A percentile compares a stretch with the other conserved stretches of the same genome.
These are phyloP conservation scores for Talaromyces funiculosus DNA, from an alignment of 2,329 filamentous ascomycete genomes.

Conservation along the genomic window DNA sequence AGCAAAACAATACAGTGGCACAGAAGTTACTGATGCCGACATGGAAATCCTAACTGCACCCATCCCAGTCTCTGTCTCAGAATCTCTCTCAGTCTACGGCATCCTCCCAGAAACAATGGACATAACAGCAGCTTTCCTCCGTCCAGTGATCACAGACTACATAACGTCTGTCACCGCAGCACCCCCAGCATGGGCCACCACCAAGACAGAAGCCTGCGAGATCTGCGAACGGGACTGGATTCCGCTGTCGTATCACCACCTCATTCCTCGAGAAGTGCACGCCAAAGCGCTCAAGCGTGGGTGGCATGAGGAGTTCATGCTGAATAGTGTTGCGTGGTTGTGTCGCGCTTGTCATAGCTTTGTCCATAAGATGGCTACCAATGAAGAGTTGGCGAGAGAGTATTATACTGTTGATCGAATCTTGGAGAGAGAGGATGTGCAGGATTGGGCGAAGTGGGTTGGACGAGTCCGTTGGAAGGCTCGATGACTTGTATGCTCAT, in stretches of 20 bases:
- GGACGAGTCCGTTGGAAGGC: slow-evolving; percentile 68
- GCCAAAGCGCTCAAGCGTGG: slow-evolving; percentile 69
- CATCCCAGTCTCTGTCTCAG: slow-evolving; percentile 56
- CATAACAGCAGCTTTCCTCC: slow-evolving; percentile 50
- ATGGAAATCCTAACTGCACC: slow-evolving; percentile 48
- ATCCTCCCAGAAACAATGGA: slow-evolving; percentile 50
- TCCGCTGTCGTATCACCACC: slow-evolving; percentile 73
- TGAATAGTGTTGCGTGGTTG: slow-evolving; percentile 80
- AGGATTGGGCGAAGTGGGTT: slow-evolving; percentile 67
- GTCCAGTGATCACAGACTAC: slow-evolving; percentile 60
- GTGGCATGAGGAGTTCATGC: slow-evolving; percentile 69
- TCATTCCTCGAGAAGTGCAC: slow-evolving; percentile 75
- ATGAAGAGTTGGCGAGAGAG: slow-evolving; percentile 70
- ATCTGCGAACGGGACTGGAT: slow-evolving; percentile 71
- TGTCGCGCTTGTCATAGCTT: slow-evolving; percentile 79
- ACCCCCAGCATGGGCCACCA: slow-evolving; percentile 59
- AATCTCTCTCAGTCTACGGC: slow-evolving; percentile 63
- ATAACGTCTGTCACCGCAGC: slow-evolving; percentile 52
- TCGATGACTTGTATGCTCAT: background rate
- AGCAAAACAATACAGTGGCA: slow-evolving; percentile 53
- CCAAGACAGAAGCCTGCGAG: slow-evolving; percentile 61
- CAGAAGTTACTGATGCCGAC: slow-evolving; percentile 47
- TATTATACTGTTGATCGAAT: slow-evolving; percentile 70
- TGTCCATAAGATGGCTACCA: slow-evolving; percentile 67
- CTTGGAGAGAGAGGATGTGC: slow-evolving; percentile 64